phyloP scores from a whole-genome alignment of 129 eudicot species.

The Lonicera japonica region DNA sequence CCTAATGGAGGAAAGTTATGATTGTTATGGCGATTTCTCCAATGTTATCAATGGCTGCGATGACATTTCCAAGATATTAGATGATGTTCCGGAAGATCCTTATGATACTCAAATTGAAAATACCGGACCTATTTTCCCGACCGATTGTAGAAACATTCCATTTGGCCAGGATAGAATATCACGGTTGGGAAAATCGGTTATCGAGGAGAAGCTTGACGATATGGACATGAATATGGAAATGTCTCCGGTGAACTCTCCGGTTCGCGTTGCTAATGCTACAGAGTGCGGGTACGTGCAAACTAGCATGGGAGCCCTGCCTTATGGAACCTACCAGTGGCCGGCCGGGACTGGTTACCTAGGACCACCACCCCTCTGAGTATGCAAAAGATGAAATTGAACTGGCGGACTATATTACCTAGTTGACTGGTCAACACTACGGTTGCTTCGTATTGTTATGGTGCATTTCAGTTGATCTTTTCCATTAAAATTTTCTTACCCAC shows the following conservation, averaged over 20 bases:
- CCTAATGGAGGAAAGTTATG: slow-evolving; percentile 48
- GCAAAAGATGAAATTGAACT: not conserved
- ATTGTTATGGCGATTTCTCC: slow-evolving; percentile 44
- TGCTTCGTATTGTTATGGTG: too few relatives aligned
- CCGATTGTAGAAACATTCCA: not conserved
- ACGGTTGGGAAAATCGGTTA: slow-evolving; percentile 2
- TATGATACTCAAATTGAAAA: too few relatives aligned
- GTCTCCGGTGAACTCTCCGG: slow-evolving; percentile 17
- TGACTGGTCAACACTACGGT: too few relatives aligned
- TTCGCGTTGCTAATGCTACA: slow-evolving; percentile 1
- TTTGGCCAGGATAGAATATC: not conserved
- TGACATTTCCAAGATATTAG: slow-evolving; percentile 30
- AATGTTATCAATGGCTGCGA: slow-evolving; percentile 11
- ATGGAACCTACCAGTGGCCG: not conserved
- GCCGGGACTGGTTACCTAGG: not conserved
- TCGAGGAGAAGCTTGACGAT: slow-evolving; percentile 4
- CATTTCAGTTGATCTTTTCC: too few relatives aligned
- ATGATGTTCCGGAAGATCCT: slow-evolving; percentile 39
- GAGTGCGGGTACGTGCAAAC: not conserved
- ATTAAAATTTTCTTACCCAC: too few relatives aligned
- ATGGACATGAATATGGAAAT: slow-evolving; percentile 17
- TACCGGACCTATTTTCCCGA: too few relatives aligned
- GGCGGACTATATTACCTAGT: too few relatives aligned
- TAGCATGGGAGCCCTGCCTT: not conserved
- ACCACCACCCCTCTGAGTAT: not conserved